phyloP scores from a whole-genome alignment of 345 rosid genomes.

The Melaleuca alternifolia region DNA sequence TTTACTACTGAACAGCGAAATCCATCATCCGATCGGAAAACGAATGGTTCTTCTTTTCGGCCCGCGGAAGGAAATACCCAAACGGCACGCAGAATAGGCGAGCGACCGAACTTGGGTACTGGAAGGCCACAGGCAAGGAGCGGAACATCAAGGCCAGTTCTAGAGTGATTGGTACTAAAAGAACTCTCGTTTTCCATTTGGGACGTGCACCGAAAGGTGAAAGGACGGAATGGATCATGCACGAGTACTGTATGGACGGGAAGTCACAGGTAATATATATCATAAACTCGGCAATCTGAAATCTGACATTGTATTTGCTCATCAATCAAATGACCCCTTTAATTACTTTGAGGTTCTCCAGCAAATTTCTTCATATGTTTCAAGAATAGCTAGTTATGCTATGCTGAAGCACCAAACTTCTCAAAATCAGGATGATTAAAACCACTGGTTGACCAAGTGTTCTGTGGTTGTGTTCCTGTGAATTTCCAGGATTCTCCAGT shows the following conservation, averaged over 20 bases:
- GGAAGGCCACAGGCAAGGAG: constrained; percentile 96
- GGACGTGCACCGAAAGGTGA: constrained; percentile 93
- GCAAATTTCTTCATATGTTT: neutral
- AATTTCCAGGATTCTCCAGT: constrained; percentile 58
- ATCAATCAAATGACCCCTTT: neutral
- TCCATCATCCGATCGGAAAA: constrained; percentile 56
- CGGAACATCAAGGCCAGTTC: constrained; percentile 54
- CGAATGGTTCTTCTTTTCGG: constrained; percentile 86
- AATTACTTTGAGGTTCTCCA: neutral
- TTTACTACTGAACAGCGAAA: constrained; percentile 22
- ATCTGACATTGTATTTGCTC: neutral
- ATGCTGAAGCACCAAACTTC: neutral
- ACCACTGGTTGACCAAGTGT: neutral
- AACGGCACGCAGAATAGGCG: constrained; percentile 72
- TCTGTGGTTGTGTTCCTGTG: neutral
- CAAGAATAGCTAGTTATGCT: neutral
- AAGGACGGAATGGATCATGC: constrained; percentile 95
- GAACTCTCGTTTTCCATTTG: constrained; percentile 80
- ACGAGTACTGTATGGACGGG: constrained; percentile 63
- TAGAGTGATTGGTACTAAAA: constrained; percentile 61
- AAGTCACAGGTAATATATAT: constrained; percentile 38
- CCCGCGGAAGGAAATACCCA: constrained; percentile 87
- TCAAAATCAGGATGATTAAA: neutral
- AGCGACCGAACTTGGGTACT: constrained; percentile 74
- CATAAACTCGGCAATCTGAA: neutral